Conservation (phyloP, 1,284 basidiomycete genomes). For the Neotropicomus parvogracilis region DNA sequence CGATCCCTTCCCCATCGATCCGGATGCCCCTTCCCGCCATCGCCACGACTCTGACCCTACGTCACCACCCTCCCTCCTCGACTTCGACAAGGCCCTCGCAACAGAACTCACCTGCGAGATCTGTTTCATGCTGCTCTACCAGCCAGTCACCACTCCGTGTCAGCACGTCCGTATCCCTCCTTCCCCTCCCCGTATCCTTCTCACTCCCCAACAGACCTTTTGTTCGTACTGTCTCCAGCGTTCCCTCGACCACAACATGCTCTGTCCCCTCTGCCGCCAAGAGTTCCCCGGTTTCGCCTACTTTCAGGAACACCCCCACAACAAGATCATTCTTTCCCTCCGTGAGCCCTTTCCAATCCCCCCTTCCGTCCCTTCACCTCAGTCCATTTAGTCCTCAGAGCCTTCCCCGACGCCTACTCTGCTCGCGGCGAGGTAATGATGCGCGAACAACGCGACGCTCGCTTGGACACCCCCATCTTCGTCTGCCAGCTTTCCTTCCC, state of each 20-base stretch:
- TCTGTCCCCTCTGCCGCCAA: conserved; percentile 85
- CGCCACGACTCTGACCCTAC: conserved; percentile 23
- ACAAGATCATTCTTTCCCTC: conserved; percentile 66
- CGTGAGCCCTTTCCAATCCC: conserved; percentile 42
- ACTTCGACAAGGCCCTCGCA: conserved; percentile 69
- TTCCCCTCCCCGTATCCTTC: conserved; percentile 7
- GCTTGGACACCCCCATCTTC: conserved; percentile 87
- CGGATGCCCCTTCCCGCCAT: conserved; percentile 12
- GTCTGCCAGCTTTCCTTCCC: conserved; percentile 89
- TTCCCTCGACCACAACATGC: conserved; percentile 78
- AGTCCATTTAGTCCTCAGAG: conserved; percentile 50
- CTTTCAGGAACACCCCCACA: conserved; percentile 75
- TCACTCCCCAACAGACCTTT: conserved; percentile 63
- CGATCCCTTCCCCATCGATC: conserved; percentile 15
- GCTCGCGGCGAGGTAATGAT: conserved; percentile 60
- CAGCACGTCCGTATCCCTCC: conserved; percentile 74
- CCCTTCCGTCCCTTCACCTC: conserved; percentile 11
- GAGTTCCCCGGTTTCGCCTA: conserved; percentile 73
- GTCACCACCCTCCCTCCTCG: conserved; percentile 22
- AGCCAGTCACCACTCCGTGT: conserved; percentile 90
- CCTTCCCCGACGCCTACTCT: conserved; percentile 55
- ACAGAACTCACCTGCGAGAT: conserved; percentile 86
- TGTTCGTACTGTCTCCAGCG: conserved; percentile 86
- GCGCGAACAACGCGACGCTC: conserved; percentile 71
- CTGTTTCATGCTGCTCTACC: conserved; percentile 79